Evolutionary conservation across 345 rosid species (phyloP), one percentile per base, ranked within the genome.

Genomic region (Geranium brycei): DNA sequence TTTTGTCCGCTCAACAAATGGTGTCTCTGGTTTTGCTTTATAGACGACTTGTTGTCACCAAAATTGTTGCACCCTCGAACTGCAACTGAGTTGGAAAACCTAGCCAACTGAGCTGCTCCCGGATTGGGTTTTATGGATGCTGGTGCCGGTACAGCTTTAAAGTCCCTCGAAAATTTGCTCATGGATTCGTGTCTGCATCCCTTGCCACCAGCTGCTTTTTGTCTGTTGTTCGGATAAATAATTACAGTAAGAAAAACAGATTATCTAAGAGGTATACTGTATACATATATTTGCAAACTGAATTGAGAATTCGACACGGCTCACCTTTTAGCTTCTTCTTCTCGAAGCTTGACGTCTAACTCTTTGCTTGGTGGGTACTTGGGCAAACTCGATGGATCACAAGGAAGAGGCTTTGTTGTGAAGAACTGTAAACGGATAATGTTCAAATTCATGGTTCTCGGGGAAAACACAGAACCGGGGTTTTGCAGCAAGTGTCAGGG

Each of bases 1-100:
- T 76, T 85, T 7, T 77, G 79, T 60, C 70, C 65, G 17, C 62
- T 71, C 62, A 73, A 60, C 73, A 74, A 75, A 70, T 77, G 80
- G 68, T 82, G 83, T 58, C 91, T 79, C 82, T 84, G 79, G 6
- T 65, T 82, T 60, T 58, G 65, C 65, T 70, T 80, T 66, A 28
- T 74, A 4, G 82, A 69, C 12, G 69, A 69, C 64, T 70, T 67
- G 23, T 77, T 73, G 60, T 78, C 78, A 62, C 80, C 78, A 14
- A 57, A 64, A 67, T 64, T 18, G 47, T 82, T 10, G 64, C 75
- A 63, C 72, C 68, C 89, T 81, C 93, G 82, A 53, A 83, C 80
- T 17, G 88, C 95, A 63, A 92, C 85, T 0, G 98, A 91, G 71
- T 80, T 89, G 65, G 98, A 80, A 79, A 85, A 88, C 78, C 82